These are phyloP conservation scores for Angomonas deanei DNA, from an alignment of 208 protist species.

Conservation along the genomic window DNA sequence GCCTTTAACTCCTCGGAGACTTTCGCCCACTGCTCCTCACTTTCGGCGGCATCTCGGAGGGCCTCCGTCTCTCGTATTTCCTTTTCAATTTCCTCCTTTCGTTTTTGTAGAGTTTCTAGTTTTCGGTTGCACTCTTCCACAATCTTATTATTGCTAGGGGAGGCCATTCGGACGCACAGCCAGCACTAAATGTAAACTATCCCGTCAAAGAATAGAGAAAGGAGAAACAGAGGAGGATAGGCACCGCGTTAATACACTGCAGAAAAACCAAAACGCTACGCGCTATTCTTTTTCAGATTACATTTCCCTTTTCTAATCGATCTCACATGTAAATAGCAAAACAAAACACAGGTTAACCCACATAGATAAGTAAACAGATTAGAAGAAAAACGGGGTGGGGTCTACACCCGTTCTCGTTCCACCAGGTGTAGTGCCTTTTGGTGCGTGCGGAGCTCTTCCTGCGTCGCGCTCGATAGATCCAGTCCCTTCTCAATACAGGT, in stretches of 20 bases:
- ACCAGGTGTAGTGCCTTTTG: slow-evolving; percentile 13
- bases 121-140: slow-evolving; percentile 12
- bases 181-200: too few species aligned
- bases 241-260: too few species aligned
- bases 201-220: too few species aligned
- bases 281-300: too few species aligned
- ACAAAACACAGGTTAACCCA: too few species aligned
- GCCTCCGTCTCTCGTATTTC: slow-evolving; percentile 35
- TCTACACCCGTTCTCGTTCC: too few species aligned
- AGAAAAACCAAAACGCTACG: too few species aligned
- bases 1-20: slow-evolving; percentile 29
- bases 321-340: too few species aligned
- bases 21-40: slow-evolving; percentile 52
- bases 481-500: slow-evolving; percentile 26
- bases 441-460: slow-evolving; percentile 20
- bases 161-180: not conserved
- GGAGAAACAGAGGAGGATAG: too few species aligned
- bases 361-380: too few species aligned
- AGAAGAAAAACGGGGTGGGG: too few species aligned
- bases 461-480: slow-evolving; percentile 25
- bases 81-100: slow-evolving; percentile 1
- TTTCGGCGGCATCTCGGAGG: slow-evolving; percentile 6
- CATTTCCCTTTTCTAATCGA: too few species aligned
- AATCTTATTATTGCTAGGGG: not conserved
- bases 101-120: not conserved